Evolutionary conservation across 1,139 yeast genomes (phyloP).

Genomic region (Pichia sorboxylosa): DNA sequence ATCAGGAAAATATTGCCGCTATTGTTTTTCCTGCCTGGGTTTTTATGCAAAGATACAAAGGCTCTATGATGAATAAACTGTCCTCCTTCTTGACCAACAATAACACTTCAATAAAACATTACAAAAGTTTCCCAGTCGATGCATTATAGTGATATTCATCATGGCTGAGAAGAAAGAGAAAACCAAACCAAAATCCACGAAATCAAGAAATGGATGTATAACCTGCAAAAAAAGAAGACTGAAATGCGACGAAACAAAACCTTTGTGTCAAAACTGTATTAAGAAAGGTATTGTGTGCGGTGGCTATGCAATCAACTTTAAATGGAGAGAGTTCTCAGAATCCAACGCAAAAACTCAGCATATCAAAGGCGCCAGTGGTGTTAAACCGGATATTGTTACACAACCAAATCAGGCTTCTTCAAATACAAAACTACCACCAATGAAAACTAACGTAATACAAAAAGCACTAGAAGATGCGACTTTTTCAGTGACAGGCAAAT

Average conservation of each 20-base stretch:
- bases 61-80: no score
- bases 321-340: constrained; percentile 48
- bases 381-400: neutral
- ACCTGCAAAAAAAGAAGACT: constrained; percentile 47
- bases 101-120: no score
- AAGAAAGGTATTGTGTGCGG: constrained; percentile 40
- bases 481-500: constrained; percentile 40
- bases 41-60: no score
- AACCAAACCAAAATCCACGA: constrained; percentile 22
- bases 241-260: constrained; percentile 49
- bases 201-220: constrained; percentile 38
- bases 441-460: constrained; percentile 19
- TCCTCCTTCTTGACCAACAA: no score
- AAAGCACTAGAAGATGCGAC: constrained; percentile 43
- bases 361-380: neutral
- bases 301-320: constrained; percentile 53
- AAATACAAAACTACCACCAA: neutral
- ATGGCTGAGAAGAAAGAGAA: no score
- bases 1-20: no score
- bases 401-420: neutral
- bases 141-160: no score
- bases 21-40: no score
- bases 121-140: no score
- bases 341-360: constrained; percentile 7
- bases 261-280: constrained; percentile 35